Percentiles rank a stretch among this genome's conserved stretches.
Evolutionary conservation across 106 monocot species (phyloP).

Genomic region (Vanilla planifolia): DNA sequence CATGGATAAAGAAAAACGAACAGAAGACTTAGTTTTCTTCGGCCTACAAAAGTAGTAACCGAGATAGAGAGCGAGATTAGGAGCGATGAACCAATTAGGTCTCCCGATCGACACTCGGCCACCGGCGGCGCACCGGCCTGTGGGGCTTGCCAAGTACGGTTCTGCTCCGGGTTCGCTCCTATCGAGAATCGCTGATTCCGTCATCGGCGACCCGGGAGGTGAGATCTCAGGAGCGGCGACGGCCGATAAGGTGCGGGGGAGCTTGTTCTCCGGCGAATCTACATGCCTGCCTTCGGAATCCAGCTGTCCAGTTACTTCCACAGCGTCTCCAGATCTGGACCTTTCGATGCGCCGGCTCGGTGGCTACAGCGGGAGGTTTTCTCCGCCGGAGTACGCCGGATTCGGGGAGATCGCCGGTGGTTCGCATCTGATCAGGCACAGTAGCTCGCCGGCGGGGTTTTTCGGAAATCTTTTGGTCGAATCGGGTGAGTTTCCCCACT

Average conservation of each 20-base stretch:
- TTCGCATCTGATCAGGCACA: constrained; percentile 36
- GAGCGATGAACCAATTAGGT: neutral
- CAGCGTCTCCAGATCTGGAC: constrained; percentile 6
- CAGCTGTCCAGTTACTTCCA: constrained; percentile 16
- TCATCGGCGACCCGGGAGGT: constrained; percentile 6
- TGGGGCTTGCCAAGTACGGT: constrained; percentile 39
- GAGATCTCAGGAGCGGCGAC: neutral
- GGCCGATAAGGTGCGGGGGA: neutral
- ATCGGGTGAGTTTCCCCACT: constrained; percentile 30
- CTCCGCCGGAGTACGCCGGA: constrained; percentile 2
- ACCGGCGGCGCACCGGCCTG: neutral
- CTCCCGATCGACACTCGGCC: neutral
- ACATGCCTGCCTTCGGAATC: constrained; percentile 30
- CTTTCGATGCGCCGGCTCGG: neutral
- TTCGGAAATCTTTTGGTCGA: constrained; percentile 51
- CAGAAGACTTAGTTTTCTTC: too few species aligned
- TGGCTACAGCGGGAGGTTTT: neutral
- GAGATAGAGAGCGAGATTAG: neutral
- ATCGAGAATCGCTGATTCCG: constrained; percentile 42
- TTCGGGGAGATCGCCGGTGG: constrained; percentile 8
- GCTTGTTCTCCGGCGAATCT: constrained; percentile 32
- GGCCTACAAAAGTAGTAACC: too few species aligned
- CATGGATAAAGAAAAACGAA: too few species aligned
- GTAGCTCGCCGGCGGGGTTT: constrained; percentile 73
- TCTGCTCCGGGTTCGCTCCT: constrained; percentile 72